Base-by-base conservation (phyloP, 441 rosid genomes). In the Francoa sonchifolia region DNA sequence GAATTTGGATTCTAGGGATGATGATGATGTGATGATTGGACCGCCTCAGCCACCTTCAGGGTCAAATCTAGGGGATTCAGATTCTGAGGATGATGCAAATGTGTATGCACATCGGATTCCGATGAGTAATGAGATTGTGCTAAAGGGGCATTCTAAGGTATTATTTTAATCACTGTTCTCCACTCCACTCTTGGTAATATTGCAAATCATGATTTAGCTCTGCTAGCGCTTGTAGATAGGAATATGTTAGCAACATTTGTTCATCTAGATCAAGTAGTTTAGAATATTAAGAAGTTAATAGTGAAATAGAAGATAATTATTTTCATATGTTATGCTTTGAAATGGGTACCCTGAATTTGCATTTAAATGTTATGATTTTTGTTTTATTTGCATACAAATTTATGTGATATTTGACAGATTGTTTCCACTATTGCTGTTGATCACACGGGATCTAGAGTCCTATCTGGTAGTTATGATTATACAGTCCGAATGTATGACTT, bases 381-480 rank as follows among this genome's bases (percentile, higher is more conserved):
- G 3, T 1, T 9, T 19, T 13, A 46, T 23, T 45, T 33, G 19
- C 29, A 43, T 27, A 33, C 36, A 12, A 18, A 33, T 26, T 6
- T 42, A 8, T 31, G 8, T 20, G 42, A 39, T 49, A 14, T 12
- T 38, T 25, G 52, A 36, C 78, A 90, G 99, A 26, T 83, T 37
- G 96, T 80, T 58, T 74, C 99, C 31, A 76, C 82, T 39, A 71
- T 90, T 15, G 92, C 95, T n/a, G 68, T 90, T 42, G 96, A 86
- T 59, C 90, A 53, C 46, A 52, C 94, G n/a, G 99, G 96, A n/a
- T 89, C 99, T 31, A 68, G 96, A 42, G 94, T 86, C 47, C 93
- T 86, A 19, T 78, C 99, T 0, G 96, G 99, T 15, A 83, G 99
- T 66, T 86, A 73, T 58, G 99, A 92, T 60, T 90, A 90, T 42